Evolutionary conservation across 2,329 filamentous ascomycete species (phyloP), one percentile per base, ranked within the genome.

Genomic region (Ophiostoma ulmi): DNA sequence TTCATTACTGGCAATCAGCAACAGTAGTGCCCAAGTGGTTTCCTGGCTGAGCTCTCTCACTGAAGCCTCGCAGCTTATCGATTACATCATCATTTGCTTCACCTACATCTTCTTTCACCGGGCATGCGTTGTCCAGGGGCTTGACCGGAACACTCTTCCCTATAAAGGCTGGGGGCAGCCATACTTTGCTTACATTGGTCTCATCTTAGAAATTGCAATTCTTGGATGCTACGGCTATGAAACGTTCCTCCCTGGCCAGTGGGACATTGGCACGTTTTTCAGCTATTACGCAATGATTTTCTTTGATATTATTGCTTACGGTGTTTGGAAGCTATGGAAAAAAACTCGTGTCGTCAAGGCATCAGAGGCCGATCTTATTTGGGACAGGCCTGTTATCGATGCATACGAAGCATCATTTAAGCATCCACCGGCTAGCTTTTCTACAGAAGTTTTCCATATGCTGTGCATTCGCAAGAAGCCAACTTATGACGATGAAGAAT

Each of bases 311-410:
- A 75, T 86, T 41, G 78, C 87, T 39, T 90, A 85, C 76, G 68
- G 84, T 26, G 81, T 81, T 74, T 91, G 87, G 87, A 92, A 91
- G 79, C 8, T 91, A 0, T 26, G 87, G 76, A 87, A 88, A 80
- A 81, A 80, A 71, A 91, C 88, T 1, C 83, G 82, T 71, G 80
- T 70, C n/a, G 26, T 68, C 0, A 72, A 70, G 0, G 63, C 73
- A 1, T 68, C 64, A 31, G 72, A 76, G 38, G 74, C 74, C 2
- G 75, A 77, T 64, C 70, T 77, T 55, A 65, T 75, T 6, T 76
- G 76, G 76, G 76, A 77, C 65, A 58, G 71, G 17, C 73, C 71
- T 11, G 31, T 66, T 11, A 74, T 77, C 26, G 70, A 72, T 7
- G 82, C 81, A 0, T 88, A 88, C 70, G 74, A 71, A 68, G 64